These are phyloP conservation scores for Lasiosphaeriaceae sp. DNA, from an alignment of 495 filamentous ascomycete species.

Conservation along the genomic window DNA sequence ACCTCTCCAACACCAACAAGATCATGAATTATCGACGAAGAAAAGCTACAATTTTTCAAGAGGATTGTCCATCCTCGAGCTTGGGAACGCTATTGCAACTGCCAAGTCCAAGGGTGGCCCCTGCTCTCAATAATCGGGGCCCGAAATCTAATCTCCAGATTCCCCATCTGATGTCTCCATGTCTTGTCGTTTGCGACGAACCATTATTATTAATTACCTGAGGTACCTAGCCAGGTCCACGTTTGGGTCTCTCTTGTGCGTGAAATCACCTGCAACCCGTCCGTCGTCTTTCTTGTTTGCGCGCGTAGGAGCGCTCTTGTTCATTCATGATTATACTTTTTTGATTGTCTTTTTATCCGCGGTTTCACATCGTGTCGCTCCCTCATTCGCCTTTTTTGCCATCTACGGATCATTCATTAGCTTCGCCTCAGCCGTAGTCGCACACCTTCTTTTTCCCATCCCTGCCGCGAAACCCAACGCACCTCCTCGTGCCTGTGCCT, in stretches of 20 bases:
- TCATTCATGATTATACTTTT: background rate
- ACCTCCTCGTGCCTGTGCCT: no score
- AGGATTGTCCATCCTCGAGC: no score
- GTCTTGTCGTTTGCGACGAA: background rate
- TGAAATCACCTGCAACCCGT: background rate
- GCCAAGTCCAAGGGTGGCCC: no score
- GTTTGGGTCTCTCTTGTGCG: background rate
- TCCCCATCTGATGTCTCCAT: background rate
- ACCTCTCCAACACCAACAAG: no score
- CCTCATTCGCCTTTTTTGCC: background rate
- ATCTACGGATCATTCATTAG: no score
- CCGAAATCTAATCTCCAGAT: background rate
- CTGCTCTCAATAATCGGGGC: background rate
- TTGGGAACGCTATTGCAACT: no score
- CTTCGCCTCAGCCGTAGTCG: no score
- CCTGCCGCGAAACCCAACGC: no score
- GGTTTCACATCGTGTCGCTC: conserved; percentile 12
- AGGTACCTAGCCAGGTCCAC: background rate
- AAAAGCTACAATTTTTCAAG: no score
- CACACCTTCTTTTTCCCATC: no score
- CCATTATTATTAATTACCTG: background rate
- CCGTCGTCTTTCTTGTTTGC: background rate
- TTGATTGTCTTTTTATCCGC: conserved; percentile 7
- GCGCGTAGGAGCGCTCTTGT: background rate
- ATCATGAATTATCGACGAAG: no score